Percentiles rank a stretch among this genome's conserved stretches.
Conservation (phyloP, 129 eudicot genomes). For the Tagetes patula region DNA sequence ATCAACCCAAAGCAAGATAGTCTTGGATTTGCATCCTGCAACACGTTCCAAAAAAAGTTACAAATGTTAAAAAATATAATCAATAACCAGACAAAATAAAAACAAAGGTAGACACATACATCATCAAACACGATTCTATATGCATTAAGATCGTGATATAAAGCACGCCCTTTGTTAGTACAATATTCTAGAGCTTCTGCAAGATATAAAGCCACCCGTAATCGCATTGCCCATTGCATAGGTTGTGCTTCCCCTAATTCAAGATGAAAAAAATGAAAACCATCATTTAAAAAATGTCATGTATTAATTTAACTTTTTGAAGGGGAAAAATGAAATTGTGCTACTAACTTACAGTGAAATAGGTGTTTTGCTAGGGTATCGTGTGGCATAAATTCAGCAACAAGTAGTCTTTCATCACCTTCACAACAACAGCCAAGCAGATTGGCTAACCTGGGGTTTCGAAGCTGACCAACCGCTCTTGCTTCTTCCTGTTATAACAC, state of each 20-base stretch:
- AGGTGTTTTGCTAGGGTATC: slow-evolving; percentile 84
- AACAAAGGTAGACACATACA: slow-evolving; percentile 28
- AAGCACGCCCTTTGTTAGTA: slow-evolving; percentile 76
- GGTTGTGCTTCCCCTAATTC: slow-evolving; percentile 87
- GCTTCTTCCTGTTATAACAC: slow-evolving; percentile 67
- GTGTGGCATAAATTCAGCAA: slow-evolving; percentile 84
- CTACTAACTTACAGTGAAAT: slow-evolving; percentile 69
- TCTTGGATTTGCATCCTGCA: slow-evolving; percentile 77
- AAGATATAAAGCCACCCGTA: slow-evolving; percentile 86
- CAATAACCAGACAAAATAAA: not conserved
- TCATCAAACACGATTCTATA: slow-evolving; percentile 82
- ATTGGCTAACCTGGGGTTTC: slow-evolving; percentile 72
- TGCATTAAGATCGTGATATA: slow-evolving; percentile 89
- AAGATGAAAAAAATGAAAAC: slow-evolving; percentile 31
- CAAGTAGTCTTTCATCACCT: slow-evolving; percentile 79
- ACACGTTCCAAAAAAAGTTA: slow-evolving; percentile 5
- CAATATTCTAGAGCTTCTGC: slow-evolving; percentile 88
- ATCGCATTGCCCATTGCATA: slow-evolving; percentile 94
- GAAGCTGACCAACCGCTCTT: slow-evolving; percentile 74
- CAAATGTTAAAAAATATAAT: not conserved
- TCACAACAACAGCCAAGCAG: slow-evolving; percentile 85
- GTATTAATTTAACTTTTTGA: no score
- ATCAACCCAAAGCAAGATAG: slow-evolving; percentile 89
- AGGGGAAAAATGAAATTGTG: not conserved
- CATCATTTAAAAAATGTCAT: not conserved